Evolutionary conservation across 2,329 filamentous ascomycete species (phyloP).

Genomic region (Dothistroma septosporum): DNA sequence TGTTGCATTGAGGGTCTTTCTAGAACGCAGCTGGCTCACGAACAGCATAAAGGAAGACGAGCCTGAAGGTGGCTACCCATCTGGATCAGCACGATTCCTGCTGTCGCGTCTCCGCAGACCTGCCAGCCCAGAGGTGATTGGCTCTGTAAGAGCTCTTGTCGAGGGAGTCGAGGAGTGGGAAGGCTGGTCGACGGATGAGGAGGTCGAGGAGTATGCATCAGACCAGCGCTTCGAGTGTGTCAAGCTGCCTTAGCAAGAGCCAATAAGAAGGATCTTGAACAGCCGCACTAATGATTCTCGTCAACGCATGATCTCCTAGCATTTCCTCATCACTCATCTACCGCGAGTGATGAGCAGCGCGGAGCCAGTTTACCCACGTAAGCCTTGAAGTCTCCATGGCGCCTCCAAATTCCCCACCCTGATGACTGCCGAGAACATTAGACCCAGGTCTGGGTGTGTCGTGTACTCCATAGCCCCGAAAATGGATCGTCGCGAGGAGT

Average conservation of each 20-base stretch:
- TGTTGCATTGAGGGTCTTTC: conserved; percentile 40
- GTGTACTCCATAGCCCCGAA: not conserved
- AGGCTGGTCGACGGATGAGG: conserved; percentile 42
- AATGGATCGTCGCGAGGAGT: not conserved
- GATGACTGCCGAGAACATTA: not conserved
- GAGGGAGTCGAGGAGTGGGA: conserved; percentile 40
- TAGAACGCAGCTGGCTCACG: conserved; percentile 36
- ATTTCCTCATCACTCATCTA: not conserved
- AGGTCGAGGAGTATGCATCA: conserved; percentile 35
- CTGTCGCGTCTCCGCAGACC: conserved; percentile 10
- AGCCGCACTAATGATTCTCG: not conserved
- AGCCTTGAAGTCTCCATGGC: not conserved
- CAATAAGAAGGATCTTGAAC: not conserved
- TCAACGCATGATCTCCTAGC: not conserved
- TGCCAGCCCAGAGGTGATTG: conserved; percentile 18
- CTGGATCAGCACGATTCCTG: conserved; percentile 2
- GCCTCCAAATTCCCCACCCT: not conserved
- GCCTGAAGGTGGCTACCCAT: not conserved
- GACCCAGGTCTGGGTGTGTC: not conserved
- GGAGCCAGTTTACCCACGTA: not conserved
- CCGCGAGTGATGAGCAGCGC: not conserved
- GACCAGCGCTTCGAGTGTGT: conserved; percentile 9
- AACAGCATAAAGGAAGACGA: not conserved
- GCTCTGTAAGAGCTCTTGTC: conserved; percentile 23
- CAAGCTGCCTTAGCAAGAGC: not conserved